Evolutionary conservation across 257 asterid genomes (phyloP).

Genomic region (Oldenlandia corymbosa): DNA sequence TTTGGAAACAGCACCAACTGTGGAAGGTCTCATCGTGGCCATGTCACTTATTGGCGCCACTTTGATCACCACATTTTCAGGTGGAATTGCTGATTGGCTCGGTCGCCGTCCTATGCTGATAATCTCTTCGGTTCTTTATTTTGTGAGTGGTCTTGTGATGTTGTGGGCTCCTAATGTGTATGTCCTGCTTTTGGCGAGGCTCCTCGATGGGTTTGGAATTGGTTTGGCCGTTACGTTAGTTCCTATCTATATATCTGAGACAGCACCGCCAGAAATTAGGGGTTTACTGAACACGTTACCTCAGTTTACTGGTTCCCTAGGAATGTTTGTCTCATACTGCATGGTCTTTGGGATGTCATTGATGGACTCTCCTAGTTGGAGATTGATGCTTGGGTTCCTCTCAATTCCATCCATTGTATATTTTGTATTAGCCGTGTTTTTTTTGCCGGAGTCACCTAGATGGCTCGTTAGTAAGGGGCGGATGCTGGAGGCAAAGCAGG

Average conservation of each 20-base stretch:
- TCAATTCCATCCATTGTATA: conserved; percentile 45
- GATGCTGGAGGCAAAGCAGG: conserved; percentile 49
- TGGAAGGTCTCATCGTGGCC: conserved; percentile 62
- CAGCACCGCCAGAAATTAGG: conserved; percentile 61
- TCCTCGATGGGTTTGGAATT: conserved; percentile 56
- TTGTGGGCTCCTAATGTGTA: conserved; percentile 66
- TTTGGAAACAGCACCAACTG: conserved; percentile 46
- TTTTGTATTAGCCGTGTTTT: conserved; percentile 34
- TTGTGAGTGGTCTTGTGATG: conserved; percentile 48
- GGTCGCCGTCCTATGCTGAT: conserved; percentile 63
- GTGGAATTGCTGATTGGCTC: conserved; percentile 43
- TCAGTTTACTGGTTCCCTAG: conserved; percentile 49
- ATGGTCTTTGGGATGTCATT: conserved; percentile 60
- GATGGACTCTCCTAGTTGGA: conserved; percentile 47
- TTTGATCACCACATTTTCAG: conserved; percentile 46
- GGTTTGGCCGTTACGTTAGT: conserved; percentile 57
- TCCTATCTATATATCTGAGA: conserved; percentile 65
- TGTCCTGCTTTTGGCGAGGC: conserved; percentile 50
- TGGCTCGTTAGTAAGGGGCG: conserved; percentile 75
- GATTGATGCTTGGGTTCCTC: conserved; percentile 58
- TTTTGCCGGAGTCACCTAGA: conserved; percentile 74
- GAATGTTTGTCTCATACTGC: conserved; percentile 49
- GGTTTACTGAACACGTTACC: conserved; percentile 63
- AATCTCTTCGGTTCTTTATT: conserved; percentile 43
- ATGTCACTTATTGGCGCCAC: conserved; percentile 63